Evolutionary conservation across 805 yeast genomes (phyloP).

Genomic region (Brettanomyces naardenensis): DNA sequence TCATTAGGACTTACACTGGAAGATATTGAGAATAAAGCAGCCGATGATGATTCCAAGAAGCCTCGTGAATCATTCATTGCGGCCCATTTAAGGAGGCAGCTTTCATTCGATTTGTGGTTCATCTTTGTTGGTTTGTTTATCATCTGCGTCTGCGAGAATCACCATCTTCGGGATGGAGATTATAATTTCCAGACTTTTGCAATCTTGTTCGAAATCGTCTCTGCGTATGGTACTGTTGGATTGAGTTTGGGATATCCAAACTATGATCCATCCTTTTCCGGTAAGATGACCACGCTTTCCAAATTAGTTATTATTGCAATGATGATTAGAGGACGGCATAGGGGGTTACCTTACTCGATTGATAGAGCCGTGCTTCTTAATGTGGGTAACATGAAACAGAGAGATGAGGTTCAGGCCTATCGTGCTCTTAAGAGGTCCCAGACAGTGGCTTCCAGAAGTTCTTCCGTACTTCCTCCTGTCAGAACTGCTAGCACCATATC

Average conservation of each 20-base stretch:
- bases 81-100: constrained; percentile 82
- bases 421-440: constrained; percentile 28
- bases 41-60: constrained; percentile 13
- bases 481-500: neutral
- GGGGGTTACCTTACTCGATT: constrained; percentile 89
- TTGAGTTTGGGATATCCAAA: constrained; percentile 77
- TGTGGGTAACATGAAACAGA: constrained; percentile 50
- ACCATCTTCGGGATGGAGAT: constrained; percentile 38
- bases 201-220: constrained; percentile 77
- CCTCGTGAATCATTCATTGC: constrained; percentile 55
- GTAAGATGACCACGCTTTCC: constrained; percentile 61
- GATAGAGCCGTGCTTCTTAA: constrained; percentile 93
- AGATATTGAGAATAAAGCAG: constrained; percentile 26
- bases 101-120: constrained; percentile 94
- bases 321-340: constrained; percentile 92
- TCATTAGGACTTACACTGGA: constrained; percentile 76
- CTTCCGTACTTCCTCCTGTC: neutral
- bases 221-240: constrained; percentile 97
- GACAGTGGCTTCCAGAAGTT: constrained; percentile 8
- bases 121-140: constrained; percentile 78
- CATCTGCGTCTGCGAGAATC: constrained; percentile 80
- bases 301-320: constrained; percentile 81
- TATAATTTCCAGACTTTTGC: constrained; percentile 57
- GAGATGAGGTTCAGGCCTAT: constrained; percentile 54
- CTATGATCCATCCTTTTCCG: constrained; percentile 61